phyloP scores from a whole-genome alignment of 371 early-diverging fungal genomes.

The Mucor velutinosus region DNA sequence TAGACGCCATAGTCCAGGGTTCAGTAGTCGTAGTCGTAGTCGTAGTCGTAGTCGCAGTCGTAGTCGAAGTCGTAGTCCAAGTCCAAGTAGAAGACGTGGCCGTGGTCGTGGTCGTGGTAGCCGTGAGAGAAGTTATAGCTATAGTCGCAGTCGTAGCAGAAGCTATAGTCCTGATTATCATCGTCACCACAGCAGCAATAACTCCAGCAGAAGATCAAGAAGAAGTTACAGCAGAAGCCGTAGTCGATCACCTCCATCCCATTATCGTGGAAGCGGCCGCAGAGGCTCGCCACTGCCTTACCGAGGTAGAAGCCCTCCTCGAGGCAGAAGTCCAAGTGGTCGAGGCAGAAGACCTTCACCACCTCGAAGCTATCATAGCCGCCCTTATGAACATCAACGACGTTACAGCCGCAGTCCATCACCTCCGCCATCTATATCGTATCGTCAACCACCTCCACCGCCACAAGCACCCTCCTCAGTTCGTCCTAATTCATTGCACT shows the following conservation, averaged over 20 bases:
- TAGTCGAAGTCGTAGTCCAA: constrained; percentile 9
- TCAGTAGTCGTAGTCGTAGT: constrained; percentile 8
- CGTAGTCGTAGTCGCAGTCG: constrained; percentile 10
- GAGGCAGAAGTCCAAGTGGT: constrained; percentile 6
- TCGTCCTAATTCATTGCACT: neutral
- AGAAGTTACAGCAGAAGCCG: constrained; percentile 1
- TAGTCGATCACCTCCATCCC: constrained; percentile 13
- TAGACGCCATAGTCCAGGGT: constrained; percentile 3
- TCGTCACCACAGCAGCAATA: constrained; percentile 2
- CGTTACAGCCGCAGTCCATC: constrained; percentile 16
- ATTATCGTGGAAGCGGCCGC: neutral
- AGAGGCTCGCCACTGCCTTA: constrained; percentile 4
- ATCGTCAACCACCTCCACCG: neutral
- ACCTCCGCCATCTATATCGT: neutral
- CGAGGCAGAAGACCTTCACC: constrained; percentile 20
- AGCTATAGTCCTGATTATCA: constrained; percentile 16
- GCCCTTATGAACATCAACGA: neutral
- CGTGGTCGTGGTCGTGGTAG: constrained; percentile 7
- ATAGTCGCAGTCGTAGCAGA: constrained; percentile 8
- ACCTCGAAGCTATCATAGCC: neutral
- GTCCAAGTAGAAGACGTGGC: constrained; percentile 2
- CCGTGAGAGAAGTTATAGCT: neutral
- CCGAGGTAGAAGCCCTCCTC: constrained; percentile 16
- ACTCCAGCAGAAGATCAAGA: constrained; percentile 7
- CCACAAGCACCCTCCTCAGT: neutral